Evolutionary conservation across 192 early-diverging fungal species (phyloP).

Genomic region (Diversispora epigaea): DNA sequence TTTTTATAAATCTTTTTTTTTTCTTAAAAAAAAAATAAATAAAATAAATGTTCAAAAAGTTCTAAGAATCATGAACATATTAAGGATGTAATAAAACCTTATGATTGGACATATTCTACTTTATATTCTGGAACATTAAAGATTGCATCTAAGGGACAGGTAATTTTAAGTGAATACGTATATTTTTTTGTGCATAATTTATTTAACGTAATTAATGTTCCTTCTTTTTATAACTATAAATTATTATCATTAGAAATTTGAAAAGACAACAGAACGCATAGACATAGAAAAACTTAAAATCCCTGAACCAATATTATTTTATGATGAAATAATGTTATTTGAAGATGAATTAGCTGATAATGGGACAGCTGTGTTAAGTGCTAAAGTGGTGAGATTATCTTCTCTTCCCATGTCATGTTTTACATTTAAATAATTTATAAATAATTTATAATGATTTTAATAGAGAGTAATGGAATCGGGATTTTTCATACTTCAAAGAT

Average conservation of each 20-base stretch:
- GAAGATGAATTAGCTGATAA: constrained; percentile 98
- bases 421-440: no score
- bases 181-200: background rate
- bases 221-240: background rate
- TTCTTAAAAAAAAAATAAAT: no score
- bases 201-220: background rate
- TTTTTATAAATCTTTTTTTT: background rate
- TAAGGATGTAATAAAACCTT: constrained; percentile 86
- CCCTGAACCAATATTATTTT: constrained; percentile 89
- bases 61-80: constrained; percentile 60
- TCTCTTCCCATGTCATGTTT: background rate
- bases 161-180: background rate
- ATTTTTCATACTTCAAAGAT: constrained; percentile 83
- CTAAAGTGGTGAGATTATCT: constrained; percentile 65
- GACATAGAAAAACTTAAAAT: constrained; percentile 73
- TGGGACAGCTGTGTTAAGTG: constrained; percentile 77
- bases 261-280: constrained; percentile 52
- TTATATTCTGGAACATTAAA: constrained; percentile 67
- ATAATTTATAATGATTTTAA: background rate
- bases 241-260: constrained; percentile 27
- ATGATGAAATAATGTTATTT: constrained; percentile 90
- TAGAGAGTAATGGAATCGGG: constrained; percentile 92
- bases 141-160: background rate
- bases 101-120: constrained; percentile 97
- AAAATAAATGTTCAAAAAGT: constrained; percentile 31